Evolutionary conservation across 1,284 basidiomycete species (phyloP).

Genomic region (Flammula alnicola): DNA sequence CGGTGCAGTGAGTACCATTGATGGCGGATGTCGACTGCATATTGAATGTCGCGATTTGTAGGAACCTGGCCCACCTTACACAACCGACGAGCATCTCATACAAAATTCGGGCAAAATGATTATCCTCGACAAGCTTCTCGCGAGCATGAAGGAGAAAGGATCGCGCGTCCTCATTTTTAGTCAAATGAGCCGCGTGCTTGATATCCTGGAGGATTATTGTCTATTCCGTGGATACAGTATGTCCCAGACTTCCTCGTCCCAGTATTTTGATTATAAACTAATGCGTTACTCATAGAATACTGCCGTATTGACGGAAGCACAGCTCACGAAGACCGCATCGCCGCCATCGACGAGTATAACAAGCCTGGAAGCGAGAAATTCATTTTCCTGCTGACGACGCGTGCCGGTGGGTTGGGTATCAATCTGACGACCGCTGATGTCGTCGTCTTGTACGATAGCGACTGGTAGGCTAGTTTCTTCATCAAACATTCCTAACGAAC

Average conservation of each 20-base stretch:
- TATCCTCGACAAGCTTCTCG: slow-evolving; percentile 93
- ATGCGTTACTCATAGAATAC: slow-evolving; percentile 67
- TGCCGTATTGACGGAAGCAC: slow-evolving; percentile 97
- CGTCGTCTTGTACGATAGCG: slow-evolving; percentile 97
- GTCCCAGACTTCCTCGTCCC: slow-evolving; percentile 34
- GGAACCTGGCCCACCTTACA: slow-evolving; percentile 99
- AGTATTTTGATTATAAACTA: neutral
- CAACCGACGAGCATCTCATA: slow-evolving; percentile 96
- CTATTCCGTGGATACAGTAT: slow-evolving; percentile 88
- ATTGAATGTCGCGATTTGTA: too few relatives aligned
- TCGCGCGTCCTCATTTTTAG: slow-evolving; percentile 97
- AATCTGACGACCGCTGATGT: slow-evolving; percentile 96
- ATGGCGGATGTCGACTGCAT: too few relatives aligned
- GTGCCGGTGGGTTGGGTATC: slow-evolving; percentile 98
- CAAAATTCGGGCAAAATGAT: slow-evolving; percentile 98
- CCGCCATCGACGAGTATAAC: slow-evolving; percentile 98
- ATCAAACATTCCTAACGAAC: slow-evolving; percentile 3
- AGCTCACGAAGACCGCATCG: slow-evolving; percentile 94
- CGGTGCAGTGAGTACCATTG: too few relatives aligned
- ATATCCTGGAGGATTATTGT: slow-evolving; percentile 98
- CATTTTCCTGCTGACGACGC: slow-evolving; percentile 95
- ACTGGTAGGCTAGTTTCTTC: slow-evolving; percentile 63
- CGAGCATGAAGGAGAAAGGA: slow-evolving; percentile 89
- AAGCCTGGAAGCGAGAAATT: slow-evolving; percentile 95
- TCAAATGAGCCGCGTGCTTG: slow-evolving; percentile 95